Base-by-base conservation (phyloP, 2,329 filamentous ascomycete species). In the Aspergillus ustus region DNA sequence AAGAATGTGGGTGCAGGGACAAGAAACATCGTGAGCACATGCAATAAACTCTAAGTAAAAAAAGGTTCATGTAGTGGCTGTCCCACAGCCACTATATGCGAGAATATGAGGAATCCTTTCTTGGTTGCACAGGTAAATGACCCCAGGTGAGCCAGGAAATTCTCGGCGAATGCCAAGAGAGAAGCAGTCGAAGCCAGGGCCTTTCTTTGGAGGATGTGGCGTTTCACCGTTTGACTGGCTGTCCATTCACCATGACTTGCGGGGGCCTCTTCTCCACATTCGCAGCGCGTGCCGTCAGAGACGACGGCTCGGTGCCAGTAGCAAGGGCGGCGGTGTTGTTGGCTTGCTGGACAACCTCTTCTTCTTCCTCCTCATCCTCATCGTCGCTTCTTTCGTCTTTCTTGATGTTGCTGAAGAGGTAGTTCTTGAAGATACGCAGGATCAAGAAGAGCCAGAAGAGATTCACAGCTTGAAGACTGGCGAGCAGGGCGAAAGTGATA, bases 391-490 rank as follows among this genome's bases (percentile, higher is more conserved):
- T 70, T 65, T 81, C 79, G 57, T 82, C 80, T 61, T 74, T 74
- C 20, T 51, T 68, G 20, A 78, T 68, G 51, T 71, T 76, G 66
- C 69, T 75, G 64, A 78, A 75, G 37, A 78, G 65, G 60, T 80
- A 80, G 67, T 78, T 80, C 63, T 75, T 71, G 40, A 80, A 66
- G 54, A 81, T 77, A 63, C 78, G 77, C 53, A 80, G 67, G 55
- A 82, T 81, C 61, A 81, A 69, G 65, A 75, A 80, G 19, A 82
- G 72, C 76, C 80, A 81, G 62, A 81, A 79, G 52, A 82, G 70
- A 48, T 81, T 82, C 31, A 82, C 77, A 17, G 77, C 75, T 65
- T 82, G 80, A 45, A 82, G 70, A 64, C 76, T 75, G 34, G 76
- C 78, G 3, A 82, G 75, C 52, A 81, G 67, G 28, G 70, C 69